phyloP scores from a whole-genome alignment of 257 asterid genomes.

The Parsonsia alboflavescens region DNA sequence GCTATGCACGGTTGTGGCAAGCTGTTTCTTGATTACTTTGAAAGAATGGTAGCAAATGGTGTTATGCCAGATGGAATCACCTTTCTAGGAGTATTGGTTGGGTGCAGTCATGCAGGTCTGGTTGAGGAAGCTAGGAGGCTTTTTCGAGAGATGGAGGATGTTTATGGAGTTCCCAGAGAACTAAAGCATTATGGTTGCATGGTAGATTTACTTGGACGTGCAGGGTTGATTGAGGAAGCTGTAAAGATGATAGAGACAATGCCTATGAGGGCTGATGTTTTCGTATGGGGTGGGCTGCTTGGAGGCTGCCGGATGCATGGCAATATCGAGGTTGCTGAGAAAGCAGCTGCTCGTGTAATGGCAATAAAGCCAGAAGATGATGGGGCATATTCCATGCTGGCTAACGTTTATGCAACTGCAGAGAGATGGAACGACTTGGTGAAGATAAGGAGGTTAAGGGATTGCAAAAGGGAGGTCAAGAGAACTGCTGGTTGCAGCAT shows the following conservation, averaged over 20 bases:
- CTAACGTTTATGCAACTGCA: slow-evolving; percentile 58
- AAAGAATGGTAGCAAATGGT: slow-evolving; percentile 49
- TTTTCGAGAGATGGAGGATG: slow-evolving; percentile 58
- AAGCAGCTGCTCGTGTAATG: slow-evolving; percentile 60
- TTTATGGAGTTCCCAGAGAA: slow-evolving; percentile 54
- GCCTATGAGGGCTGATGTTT: slow-evolving; percentile 78
- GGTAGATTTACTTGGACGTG: slow-evolving; percentile 79
- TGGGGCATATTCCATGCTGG: slow-evolving; percentile 67
- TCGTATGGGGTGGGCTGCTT: slow-evolving; percentile 90
- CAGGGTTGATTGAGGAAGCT: slow-evolving; percentile 70
- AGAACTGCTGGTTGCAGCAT: slow-evolving; percentile 74
- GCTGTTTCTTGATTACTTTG: slow-evolving; percentile 42
- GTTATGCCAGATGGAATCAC: slow-evolving; percentile 71
- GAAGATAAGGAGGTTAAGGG: slow-evolving; percentile 58
- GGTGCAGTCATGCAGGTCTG: slow-evolving; percentile 87
- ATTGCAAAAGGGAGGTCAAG: slow-evolving; percentile 35
- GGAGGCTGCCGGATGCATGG: slow-evolving; percentile 89
- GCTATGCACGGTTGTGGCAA: slow-evolving; percentile 68
- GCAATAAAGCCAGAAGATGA: slow-evolving; percentile 79
- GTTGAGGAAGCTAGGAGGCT: slow-evolving; percentile 45
- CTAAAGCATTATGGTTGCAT: slow-evolving; percentile 89
- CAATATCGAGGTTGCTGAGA: slow-evolving; percentile 60
- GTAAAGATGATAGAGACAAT: slow-evolving; percentile 53
- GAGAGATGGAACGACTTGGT: slow-evolving; percentile 73
- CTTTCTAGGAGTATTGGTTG: slow-evolving; percentile 56